Percentiles rank a stretch among this genome's conserved stretches.
These are phyloP conservation scores for Strigomonas culicis DNA, from an alignment of 208 protist genomes.

Conservation along the genomic window DNA sequence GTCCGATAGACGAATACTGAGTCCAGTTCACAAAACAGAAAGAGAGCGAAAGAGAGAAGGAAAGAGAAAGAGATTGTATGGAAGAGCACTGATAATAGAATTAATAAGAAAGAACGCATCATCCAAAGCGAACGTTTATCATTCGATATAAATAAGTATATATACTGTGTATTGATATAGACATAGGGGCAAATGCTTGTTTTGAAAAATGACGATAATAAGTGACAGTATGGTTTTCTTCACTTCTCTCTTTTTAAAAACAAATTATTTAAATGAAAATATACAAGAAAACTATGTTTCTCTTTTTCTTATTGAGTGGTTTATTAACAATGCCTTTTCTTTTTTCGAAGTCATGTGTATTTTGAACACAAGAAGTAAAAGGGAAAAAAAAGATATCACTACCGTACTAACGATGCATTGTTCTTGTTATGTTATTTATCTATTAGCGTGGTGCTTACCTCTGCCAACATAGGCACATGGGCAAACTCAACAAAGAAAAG, in stretches of 20 bases:
- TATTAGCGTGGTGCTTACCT: too few relatives aligned
- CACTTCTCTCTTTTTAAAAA: slow-evolving; percentile 9
- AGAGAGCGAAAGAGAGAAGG: slow-evolving; percentile 1
- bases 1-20: too few relatives aligned
- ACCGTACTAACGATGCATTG: too few relatives aligned
- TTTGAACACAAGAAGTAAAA: too few relatives aligned
- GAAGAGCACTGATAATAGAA: not conserved
- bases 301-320: too few relatives aligned
- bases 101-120: slow-evolving; percentile 18
- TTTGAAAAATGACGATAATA: not conserved
- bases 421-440: too few relatives aligned
- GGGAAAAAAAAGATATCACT: too few relatives aligned
- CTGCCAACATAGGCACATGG: too few relatives aligned
- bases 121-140: slow-evolving; percentile 17
- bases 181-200: not conserved
- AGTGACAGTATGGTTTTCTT: not conserved
- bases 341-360: too few relatives aligned
- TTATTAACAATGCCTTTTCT: too few relatives aligned
- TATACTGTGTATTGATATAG: not conserved
- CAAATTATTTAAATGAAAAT: slow-evolving; percentile 7
- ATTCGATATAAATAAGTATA: not conserved
- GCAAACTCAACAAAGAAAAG: too few relatives aligned
- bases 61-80: not conserved
- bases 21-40: slow-evolving; percentile 1
- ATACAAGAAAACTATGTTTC: too few relatives aligned